Conservation (phyloP, 2,329 filamentous ascomycete genomes). For the Cladophialophora yegresii region DNA sequence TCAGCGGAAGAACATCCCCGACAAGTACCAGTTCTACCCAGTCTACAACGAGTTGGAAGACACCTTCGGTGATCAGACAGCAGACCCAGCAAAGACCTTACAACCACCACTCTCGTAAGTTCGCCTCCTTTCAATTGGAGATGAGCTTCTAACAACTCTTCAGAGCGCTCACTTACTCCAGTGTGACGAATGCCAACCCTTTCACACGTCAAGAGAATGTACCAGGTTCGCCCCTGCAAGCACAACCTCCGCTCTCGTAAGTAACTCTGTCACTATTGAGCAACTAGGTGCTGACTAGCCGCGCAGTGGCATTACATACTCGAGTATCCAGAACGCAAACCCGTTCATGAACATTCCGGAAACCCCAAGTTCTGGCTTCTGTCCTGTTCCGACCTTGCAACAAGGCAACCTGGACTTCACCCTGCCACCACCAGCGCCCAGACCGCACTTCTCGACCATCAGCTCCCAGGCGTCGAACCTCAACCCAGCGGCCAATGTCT, state of each 20-base stretch:
- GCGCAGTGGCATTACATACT: constrained; percentile 5
- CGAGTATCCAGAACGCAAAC: neutral
- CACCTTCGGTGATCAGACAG: neutral
- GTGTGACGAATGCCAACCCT: constrained; percentile 10
- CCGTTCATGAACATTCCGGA: constrained; percentile 40
- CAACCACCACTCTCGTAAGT: constrained; percentile 13
- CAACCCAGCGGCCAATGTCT: neutral
- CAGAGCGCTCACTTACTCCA: constrained; percentile 16
- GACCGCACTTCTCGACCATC: neutral
- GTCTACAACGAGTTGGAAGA: constrained; percentile 1
- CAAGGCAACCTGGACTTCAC: neutral
- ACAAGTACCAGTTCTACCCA: constrained; percentile 5
- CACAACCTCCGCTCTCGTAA: neutral
- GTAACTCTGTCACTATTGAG: neutral
- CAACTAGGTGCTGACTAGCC: neutral
- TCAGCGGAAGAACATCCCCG: constrained; percentile 3
- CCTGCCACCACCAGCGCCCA: neutral
- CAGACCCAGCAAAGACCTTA: constrained; percentile 6
- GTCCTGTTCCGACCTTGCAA: neutral
- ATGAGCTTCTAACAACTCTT: neutral
- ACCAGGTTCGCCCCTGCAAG: neutral
- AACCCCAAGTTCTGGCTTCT: neutral
- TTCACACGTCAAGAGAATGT: neutral
- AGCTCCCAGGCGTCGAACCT: neutral
- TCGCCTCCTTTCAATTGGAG: neutral